Conservation (phyloP, 257 asterid genomes). For the Salvia miltiorrhiza region DNA sequence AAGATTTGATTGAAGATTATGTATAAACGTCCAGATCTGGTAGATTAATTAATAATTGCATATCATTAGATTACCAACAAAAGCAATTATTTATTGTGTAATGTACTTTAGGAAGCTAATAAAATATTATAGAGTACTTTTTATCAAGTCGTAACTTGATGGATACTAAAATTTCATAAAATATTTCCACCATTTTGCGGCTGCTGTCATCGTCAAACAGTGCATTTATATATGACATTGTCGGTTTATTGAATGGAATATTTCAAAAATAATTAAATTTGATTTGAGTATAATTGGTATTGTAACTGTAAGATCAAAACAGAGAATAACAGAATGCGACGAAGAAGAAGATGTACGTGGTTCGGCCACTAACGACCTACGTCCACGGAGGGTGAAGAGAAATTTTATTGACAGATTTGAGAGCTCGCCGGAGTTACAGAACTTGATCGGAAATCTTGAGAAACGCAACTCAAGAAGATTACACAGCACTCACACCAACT, state of each 20-base stretch:
- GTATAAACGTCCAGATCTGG: neutral
- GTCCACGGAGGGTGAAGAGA: no score
- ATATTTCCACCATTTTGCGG: neutral
- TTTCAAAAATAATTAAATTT: neutral
- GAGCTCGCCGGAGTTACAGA: no score
- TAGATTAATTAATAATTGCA: conserved; percentile 16
- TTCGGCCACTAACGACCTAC: no score
- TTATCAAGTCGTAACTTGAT: neutral
- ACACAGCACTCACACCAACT: no score
- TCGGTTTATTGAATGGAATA: neutral
- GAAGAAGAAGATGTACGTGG: no score
- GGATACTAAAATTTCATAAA: neutral
- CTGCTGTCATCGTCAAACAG: conserved; percentile 8
- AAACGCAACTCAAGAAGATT: no score
- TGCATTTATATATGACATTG: neutral
- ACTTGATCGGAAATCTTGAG: no score
- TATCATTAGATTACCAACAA: conserved; percentile 4
- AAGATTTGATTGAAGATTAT: neutral
- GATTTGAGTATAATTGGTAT: no score
- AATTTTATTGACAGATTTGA: no score
- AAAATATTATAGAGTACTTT: conserved; percentile 4
- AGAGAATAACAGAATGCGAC: no score
- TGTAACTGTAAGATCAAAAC: no score
- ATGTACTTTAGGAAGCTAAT: neutral
- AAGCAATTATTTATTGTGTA: neutral